Base-by-base conservation (phyloP, 768 basidiomycete genomes). In the Leucocoprinus leucothites region DNA sequence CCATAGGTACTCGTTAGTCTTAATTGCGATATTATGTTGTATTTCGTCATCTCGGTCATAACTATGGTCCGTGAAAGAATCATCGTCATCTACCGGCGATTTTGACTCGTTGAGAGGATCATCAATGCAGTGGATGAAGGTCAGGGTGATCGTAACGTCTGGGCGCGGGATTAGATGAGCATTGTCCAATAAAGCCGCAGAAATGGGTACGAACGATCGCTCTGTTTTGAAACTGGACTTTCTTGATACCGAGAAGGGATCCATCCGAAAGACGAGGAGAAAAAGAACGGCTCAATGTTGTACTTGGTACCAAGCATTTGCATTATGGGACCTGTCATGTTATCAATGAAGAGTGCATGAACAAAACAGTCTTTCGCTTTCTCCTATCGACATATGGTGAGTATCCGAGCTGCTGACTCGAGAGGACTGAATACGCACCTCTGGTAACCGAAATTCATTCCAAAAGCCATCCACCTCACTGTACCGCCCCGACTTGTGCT, bases 241-340 rank as follows among this genome's bases (percentile, higher is more conserved):
- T 85, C 84, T 58, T 83, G 79, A 48, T 81, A 87, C 54, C 83
- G 77, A 1, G 82, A 82, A 3, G 85, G 85, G 59, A 86, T 87
- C 83, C 83, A 85, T 57, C 81, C 84, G 2, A 84, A 60, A 13
- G 82, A 82, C 0, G 84, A 85, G 1, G 83, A 84, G 60, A 81
- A 86, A 66, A 83, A 86, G 65, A 85, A 86, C 1, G 85, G 85
- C 58, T 86, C 85, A 44, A 86, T 77, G 79, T 61, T 82, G 31
- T 46, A 80, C 79, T 58, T 77, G 9, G 74, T 68, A 13, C 82
- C 82, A 1, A 83, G 64, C 76, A 82, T 82, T 61, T 79, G 75
- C 34, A 82, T 57, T 14, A 80, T 72, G 3, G 75, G 71, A 2
- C 75, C 73, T 0, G 74, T 71, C 67, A 83, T 64, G 57, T 76